Evolutionary conservation across 2,329 filamentous ascomycete genomes (phyloP).

Genomic region (Colletotrichum falcatum): DNA sequence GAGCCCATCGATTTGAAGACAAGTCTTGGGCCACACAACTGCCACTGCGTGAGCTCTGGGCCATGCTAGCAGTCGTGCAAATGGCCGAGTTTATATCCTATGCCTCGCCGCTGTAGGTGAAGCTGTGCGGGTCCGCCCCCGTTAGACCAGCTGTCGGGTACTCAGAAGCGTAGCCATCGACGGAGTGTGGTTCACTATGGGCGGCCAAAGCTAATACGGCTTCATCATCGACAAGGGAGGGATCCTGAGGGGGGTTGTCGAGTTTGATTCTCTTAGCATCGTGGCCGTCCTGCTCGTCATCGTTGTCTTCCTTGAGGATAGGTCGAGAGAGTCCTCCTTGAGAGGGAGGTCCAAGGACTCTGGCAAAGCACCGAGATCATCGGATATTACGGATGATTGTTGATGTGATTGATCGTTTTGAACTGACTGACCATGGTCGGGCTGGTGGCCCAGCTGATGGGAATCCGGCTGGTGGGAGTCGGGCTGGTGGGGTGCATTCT

Average conservation of each 20-base stretch:
- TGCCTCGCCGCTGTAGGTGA: slow-evolving; percentile 54
- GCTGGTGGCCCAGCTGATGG: slow-evolving; percentile 10
- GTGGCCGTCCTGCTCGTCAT: slow-evolving; percentile 43
- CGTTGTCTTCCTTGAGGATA: slow-evolving; percentile 48
- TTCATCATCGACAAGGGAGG: slow-evolving; percentile 60
- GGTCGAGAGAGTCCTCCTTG: slow-evolving; percentile 40
- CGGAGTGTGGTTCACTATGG: slow-evolving; percentile 53
- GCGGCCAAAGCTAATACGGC: slow-evolving; percentile 61
- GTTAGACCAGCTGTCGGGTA: slow-evolving; percentile 48
- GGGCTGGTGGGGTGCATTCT: no score
- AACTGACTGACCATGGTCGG: not conserved
- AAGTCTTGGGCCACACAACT: slow-evolving; percentile 38
- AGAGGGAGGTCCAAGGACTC: slow-evolving; percentile 34
- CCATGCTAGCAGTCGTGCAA: not conserved
- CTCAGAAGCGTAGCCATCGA: slow-evolving; percentile 57
- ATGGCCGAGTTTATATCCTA: slow-evolving; percentile 43
- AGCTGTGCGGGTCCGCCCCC: slow-evolving; percentile 46
- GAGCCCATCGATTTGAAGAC: slow-evolving; percentile 39
- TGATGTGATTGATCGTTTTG: slow-evolving; percentile 13
- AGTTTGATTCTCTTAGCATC: slow-evolving; percentile 38
- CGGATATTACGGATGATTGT: slow-evolving; percentile 10
- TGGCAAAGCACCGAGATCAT: slow-evolving; percentile 21
- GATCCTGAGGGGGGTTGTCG: slow-evolving; percentile 53
- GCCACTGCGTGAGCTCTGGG: not conserved
- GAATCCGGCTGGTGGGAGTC: not conserved